Evolutionary conservation across 805 yeast species (phyloP), one percentile per base, ranked within the genome.

Genomic region (Candida xiaguanensis): DNA sequence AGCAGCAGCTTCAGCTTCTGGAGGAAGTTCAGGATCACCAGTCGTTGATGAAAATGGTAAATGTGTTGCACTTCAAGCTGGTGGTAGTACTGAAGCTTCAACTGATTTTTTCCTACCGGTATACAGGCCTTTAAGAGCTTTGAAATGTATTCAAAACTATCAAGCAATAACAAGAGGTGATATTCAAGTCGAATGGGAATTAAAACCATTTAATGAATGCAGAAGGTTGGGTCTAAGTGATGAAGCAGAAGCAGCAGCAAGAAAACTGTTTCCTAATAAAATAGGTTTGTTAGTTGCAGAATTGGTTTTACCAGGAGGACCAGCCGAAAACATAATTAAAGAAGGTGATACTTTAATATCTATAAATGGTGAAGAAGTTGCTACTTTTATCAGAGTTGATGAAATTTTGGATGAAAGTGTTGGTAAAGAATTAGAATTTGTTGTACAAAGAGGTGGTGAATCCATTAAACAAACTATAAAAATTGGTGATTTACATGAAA

Each of bases 1-100:
- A 63, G 96, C 96, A 1, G 96, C 97, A 6, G 96, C 97, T 1
- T 78, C 89, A 43, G 96, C 97, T 0, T 83, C 95, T 13, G 97
- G 97, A 22, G 97, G 97, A 2, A 88, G 96, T 3, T 82, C 93
- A 35, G 97, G 97, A 7, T 87, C 96, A 3, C 97, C 97, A 0
- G 97, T 90, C n/a, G 95, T 90, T 2, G 83, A 88, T 58, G 79
- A 83, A 31, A 82, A 85, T 49, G 96, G 96, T 2, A 62, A 78
- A 53, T 96, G 91, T 0, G 86, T 90, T 14, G 96, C 97, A 0
- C 65, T 90, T 38, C 96, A 88, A 61, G 97, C 97, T 2, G 97
- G 97, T 54, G 97, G 97, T 2, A 78, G 85, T 5, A 77, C 89
- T 1, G 93, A 85, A 49, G 90, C 96, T 1, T 86, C 96, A 0